Evolutionary conservation across 768 basidiomycete genomes (phyloP), one percentile per base, ranked within the genome.

Genomic region (Aureoboletus auriporus): DNA sequence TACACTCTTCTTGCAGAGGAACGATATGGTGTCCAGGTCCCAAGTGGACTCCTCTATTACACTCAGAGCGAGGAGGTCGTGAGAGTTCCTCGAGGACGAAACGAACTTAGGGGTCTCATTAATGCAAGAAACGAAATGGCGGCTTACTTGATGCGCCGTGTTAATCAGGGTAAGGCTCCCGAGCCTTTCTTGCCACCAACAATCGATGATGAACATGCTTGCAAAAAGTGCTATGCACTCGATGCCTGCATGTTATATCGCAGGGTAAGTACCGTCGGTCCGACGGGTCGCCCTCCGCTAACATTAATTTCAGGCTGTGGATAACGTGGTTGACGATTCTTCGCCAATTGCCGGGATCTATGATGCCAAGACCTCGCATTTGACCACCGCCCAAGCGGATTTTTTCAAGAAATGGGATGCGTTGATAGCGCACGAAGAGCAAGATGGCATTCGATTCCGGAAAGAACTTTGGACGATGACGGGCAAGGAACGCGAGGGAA

Each of bases 231-330:
- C 61, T 97, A 84, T 61, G 75, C 79, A 0, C 68, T 89, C 6
- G 91, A 99, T 58, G 76, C 82, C 2, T 98, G 96, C 66, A 93
- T 97, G 86, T 74, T 99, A 10, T 98, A 93, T 69, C 86, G 95
- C 38, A 89, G 86, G 76, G 90, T 84, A 51, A 28, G 69, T 39
- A 42, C 44, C 28, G 47, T 20, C 9, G 10, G 10, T 12, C 12
- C 6, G 6, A 26, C 12, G 6, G 20, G 12, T 31, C 30, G 1
- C 42, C 28, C 35, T 42, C 46, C 14, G 11, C 46, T 51, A n/a
- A 60, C 13, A 13, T 40, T 17, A 27, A 35, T 38, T 48, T 46
- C 47, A 89, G 86, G 79, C 86, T 6, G 80, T 89, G 6, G 91
- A 93, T 54, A 71, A 76, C 36, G 78, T 85, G 6, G 65, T 70